phyloP scores from a whole-genome alignment of 768 basidiomycete species.

The Cystobasidium onofrii region DNA sequence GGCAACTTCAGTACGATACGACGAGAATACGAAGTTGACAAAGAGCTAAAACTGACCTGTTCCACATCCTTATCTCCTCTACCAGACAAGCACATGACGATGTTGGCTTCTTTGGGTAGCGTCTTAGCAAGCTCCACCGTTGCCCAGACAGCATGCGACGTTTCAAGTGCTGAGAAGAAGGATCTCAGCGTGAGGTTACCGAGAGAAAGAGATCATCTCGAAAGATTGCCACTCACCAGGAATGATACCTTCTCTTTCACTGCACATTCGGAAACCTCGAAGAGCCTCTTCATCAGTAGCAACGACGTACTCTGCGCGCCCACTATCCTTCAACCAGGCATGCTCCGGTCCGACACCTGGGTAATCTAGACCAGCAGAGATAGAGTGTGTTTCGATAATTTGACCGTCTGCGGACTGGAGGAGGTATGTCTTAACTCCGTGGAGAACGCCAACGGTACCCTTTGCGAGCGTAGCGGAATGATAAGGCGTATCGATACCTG shows the following conservation, averaged over 20 bases:
- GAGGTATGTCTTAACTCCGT: constrained; percentile 91
- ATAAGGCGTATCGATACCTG: constrained; percentile 65
- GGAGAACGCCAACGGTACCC: constrained; percentile 87
- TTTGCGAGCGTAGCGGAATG: constrained; percentile 90
- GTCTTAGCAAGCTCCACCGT: constrained; percentile 76
- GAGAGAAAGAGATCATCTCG: background rate
- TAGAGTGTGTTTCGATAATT: constrained; percentile 92
- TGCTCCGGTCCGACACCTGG: constrained; percentile 98
- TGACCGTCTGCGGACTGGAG: constrained; percentile 81
- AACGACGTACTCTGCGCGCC: constrained; percentile 81
- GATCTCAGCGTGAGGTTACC: background rate
- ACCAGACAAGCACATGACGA: constrained; percentile 89
- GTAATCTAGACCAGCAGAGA: constrained; percentile 92
- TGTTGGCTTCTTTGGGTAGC: constrained; percentile 69
- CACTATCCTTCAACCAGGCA: constrained; percentile 90
- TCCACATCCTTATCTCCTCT: constrained; percentile 98
- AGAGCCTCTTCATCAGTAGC: constrained; percentile 92
- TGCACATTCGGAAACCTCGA: constrained; percentile 80
- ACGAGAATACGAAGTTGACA: background rate
- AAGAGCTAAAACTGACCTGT: constrained; percentile 27
- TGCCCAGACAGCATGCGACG: constrained; percentile 91
- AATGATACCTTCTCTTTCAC: constrained; percentile 92
- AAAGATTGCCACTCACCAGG: constrained; percentile 55
- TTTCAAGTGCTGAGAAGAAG: constrained; percentile 69
- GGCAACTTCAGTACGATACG: background rate